Evolutionary conservation across 192 early-diverging fungal species (phyloP), one percentile per base, ranked within the genome.

Genomic region (Fimicolochytrium jonesii): DNA sequence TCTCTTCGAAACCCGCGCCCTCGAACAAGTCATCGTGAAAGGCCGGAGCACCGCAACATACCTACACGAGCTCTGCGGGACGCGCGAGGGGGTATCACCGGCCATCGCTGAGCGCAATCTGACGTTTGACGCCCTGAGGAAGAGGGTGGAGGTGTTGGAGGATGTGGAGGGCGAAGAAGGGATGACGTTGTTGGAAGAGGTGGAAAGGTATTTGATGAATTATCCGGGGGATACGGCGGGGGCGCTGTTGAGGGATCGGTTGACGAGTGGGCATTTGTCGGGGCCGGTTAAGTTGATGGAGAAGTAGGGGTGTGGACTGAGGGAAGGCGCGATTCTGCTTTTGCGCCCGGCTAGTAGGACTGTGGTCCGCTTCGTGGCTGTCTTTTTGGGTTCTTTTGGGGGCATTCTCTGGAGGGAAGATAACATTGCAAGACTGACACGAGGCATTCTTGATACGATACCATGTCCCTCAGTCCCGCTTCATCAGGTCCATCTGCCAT

Each of bases 1-100:
- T 2, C 15, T 50, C 2, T 50, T 50, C 32, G 53, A 55, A 36
- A 36, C 53, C 2, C 3, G 53, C 2, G 53, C 53, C 5, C 35
- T 55, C 10, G 53, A 55, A 18, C 31, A 55, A n/a, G 53, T 55
- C 3, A 37, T 55, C 23, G 53, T 55, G 3, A 55, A 55, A 37
- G 53, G 53, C 15, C 53, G 53, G 29, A 36, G 32, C 4, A n/a
- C 31, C 3, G 53, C 31, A 3, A 35, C 53, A 34, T 55, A 35
- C 20, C 32, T 55, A 3, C 32, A 55, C 26, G 53, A 55, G 28
- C 35, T 55, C 32, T 55, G 53, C 26, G 53, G 53, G 4, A 37
- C 32, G 18, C 33, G 33, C 11, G 53, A 37, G 3, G 28, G 17
- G 29, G 7, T 31, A 3, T 11, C 32, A 4, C 33, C 53, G 3